These are phyloP conservation scores for Kwoniella sp. DNA, from an alignment of 768 basidiomycete genomes.

Conservation along the genomic window DNA sequence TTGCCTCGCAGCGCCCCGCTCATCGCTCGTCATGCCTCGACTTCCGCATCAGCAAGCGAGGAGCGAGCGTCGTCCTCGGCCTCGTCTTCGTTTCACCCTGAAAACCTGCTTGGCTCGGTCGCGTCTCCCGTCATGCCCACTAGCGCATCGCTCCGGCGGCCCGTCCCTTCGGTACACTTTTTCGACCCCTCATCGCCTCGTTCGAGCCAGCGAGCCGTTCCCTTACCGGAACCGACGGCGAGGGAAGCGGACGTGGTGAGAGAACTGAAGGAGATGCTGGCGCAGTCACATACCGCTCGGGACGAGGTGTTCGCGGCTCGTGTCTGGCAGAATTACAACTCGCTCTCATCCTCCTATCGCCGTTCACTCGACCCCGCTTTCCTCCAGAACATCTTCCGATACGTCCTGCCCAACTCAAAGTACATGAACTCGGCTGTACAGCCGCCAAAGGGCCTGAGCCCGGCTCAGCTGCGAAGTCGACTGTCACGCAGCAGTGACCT, in stretches of 20 bases:
- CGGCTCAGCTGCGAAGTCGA: not conserved
- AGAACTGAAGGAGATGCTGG: not conserved
- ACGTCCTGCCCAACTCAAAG: slow-evolving; percentile 9
- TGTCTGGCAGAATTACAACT: slow-evolving; percentile 8
- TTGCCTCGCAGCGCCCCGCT: not conserved
- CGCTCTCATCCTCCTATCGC: slow-evolving; percentile 7
- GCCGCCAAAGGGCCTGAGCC: not conserved
- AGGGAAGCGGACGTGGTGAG: not conserved
- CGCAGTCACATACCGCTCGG: not conserved
- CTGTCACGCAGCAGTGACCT: slow-evolving; percentile 1
- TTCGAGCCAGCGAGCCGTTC: not conserved
- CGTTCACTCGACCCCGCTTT: slow-evolving; percentile 2
- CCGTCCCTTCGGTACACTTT: not conserved
- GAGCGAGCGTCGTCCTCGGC: not conserved
- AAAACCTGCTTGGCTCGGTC: not conserved
- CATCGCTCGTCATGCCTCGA: slow-evolving; percentile 2
- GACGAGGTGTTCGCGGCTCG: slow-evolving; percentile 1
- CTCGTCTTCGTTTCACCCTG: not conserved
- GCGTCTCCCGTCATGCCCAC: not conserved
- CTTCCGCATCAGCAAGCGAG: not conserved
- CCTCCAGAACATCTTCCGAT: slow-evolving; percentile 12
- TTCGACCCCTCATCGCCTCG: not conserved
- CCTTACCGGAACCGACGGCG: not conserved
- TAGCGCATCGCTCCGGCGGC: not conserved
- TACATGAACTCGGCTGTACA: not conserved